These are phyloP conservation scores for Citrus glauca DNA, from an alignment of 345 rosid species.

Conservation along the genomic window DNA sequence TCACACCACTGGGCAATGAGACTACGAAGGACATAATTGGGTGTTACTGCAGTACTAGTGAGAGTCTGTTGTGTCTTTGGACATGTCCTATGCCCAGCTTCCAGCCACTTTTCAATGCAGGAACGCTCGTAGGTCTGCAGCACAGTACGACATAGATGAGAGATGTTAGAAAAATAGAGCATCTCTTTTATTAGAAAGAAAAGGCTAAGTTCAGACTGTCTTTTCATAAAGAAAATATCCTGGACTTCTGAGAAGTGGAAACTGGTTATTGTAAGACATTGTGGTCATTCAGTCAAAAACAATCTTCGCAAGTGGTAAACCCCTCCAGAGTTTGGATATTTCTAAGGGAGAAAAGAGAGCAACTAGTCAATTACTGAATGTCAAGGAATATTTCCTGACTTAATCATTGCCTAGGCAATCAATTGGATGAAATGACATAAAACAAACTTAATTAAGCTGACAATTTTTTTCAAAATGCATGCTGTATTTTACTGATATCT, in stretches of 20 bases:
- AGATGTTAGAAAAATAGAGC: slow-evolving; percentile 3
- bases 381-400: not conserved
- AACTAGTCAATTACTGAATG: slow-evolving; percentile 1
- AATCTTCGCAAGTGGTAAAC: not conserved
- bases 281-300: not conserved
- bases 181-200: not conserved
- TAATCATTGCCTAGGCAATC: not conserved
- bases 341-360: slow-evolving; percentile 3
- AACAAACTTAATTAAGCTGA: not conserved
- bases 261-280: not conserved
- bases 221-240: not conserved
- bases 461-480: not conserved
- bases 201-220: not conserved
- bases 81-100: slow-evolving; percentile 81
- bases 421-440: not conserved
- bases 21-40: slow-evolving; percentile 90
- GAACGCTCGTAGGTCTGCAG: slow-evolving; percentile 87
- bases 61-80: slow-evolving; percentile 93
- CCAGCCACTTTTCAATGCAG: slow-evolving; percentile 96
- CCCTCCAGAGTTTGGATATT: not conserved
- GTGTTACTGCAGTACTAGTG: slow-evolving; percentile 62
- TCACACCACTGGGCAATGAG: slow-evolving; percentile 99
- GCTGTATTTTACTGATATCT: not conserved
- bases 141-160: slow-evolving; percentile 14
- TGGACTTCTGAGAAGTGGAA: not conserved